phyloP scores from a whole-genome alignment of 768 basidiomycete genomes.

The Trametes villosa region DNA sequence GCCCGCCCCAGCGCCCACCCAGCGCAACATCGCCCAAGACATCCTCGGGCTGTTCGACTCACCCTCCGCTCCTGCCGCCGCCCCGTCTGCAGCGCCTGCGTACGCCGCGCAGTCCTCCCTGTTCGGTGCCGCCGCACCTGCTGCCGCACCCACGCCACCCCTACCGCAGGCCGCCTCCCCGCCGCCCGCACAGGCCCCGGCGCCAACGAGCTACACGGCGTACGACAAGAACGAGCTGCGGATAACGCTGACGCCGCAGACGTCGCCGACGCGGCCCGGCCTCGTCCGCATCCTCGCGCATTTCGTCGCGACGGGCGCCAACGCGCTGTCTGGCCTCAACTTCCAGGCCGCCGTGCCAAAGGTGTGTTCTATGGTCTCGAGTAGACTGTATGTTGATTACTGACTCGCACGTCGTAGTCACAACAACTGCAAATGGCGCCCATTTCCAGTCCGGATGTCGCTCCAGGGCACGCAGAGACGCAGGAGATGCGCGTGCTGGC shows the following conservation, averaged over 20 bases:
- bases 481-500: slow-evolving; percentile 95
- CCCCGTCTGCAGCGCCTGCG: slow-evolving; percentile 7
- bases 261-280: slow-evolving; percentile 79
- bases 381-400: background rate
- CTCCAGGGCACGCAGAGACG: slow-evolving; percentile 81
- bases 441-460: slow-evolving; percentile 86
- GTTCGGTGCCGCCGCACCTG: slow-evolving; percentile 1
- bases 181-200: slow-evolving; percentile 47
- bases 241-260: slow-evolving; percentile 89
- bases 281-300: slow-evolving; percentile 88
- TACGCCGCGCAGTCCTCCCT: slow-evolving; percentile 12
- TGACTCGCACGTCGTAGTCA: slow-evolving; percentile 53
- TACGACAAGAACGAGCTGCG: slow-evolving; percentile 92
- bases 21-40: slow-evolving; percentile 72
- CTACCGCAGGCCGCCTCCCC: slow-evolving; percentile 42
- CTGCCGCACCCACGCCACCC: slow-evolving; percentile 1
- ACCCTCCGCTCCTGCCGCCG: slow-evolving; percentile 26
- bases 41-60: slow-evolving; percentile 84
- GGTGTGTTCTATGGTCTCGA: slow-evolving; percentile 44
- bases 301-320: slow-evolving; percentile 71
- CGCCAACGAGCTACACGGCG: slow-evolving; percentile 74
- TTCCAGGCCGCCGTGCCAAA: slow-evolving; percentile 99
- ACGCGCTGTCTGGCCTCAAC: slow-evolving; percentile 64
- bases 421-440: slow-evolving; percentile 98
- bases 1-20: slow-evolving; percentile 39